phyloP scores from a whole-genome alignment of 2,329 filamentous ascomycete genomes.

The Trichoderma cornu-damae region DNA sequence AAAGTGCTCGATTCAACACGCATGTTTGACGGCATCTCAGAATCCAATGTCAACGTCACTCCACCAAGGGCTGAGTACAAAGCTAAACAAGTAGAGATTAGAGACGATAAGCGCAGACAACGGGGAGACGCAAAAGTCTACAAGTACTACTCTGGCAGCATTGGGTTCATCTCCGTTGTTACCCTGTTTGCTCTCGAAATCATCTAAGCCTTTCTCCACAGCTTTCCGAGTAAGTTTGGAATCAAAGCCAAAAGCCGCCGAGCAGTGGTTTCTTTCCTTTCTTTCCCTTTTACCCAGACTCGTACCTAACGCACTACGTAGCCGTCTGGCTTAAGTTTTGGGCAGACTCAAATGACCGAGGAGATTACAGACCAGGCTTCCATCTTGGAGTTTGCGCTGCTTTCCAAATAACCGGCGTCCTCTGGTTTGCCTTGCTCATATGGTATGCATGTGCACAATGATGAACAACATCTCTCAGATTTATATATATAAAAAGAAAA shows the following conservation, averaged over 20 bases:
- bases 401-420: constrained; percentile 22
- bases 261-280: no score
- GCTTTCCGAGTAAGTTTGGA: constrained; percentile 28
- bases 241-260: not conserved
- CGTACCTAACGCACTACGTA: not conserved
- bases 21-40: constrained; percentile 29
- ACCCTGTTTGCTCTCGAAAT: constrained; percentile 24
- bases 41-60: not conserved
- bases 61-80: not conserved
- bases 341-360: constrained; percentile 24
- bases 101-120: constrained; percentile 3
- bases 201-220: constrained; percentile 27
- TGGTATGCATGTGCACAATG: not conserved
- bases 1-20: constrained; percentile 29
- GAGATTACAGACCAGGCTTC: not conserved
- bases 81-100: not conserved
- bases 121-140: constrained; percentile 8
- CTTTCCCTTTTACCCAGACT: no score
- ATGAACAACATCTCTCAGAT: not conserved
- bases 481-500: no score
- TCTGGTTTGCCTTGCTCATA: constrained; percentile 10
- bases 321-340: constrained; percentile 33
- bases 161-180: not conserved
- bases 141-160: constrained; percentile 14
- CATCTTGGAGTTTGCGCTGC: constrained; percentile 27